A percentile compares a stretch with the other conserved stretches of the same genome.
Conservation (phyloP, 2,329 filamentous ascomycete species). For the Westerdykella aurantiaca region DNA sequence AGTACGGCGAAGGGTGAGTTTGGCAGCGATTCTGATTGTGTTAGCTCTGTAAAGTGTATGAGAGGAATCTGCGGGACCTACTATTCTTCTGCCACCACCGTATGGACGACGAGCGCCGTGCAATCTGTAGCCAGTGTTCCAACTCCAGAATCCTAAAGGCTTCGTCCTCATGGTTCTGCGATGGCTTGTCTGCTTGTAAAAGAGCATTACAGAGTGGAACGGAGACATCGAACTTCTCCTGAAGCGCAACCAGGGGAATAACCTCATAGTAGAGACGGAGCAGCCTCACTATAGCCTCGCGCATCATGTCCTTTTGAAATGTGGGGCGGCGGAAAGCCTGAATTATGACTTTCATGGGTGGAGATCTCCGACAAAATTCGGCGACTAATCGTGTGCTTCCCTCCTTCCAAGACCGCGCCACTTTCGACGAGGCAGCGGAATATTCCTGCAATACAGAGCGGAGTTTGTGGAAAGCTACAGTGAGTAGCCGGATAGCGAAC, state of each 20-base stretch:
- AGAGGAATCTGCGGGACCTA: conserved; percentile 15
- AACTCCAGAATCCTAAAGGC: conserved; percentile 66
- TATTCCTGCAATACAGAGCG: conserved; percentile 58
- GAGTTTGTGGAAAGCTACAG: conserved; percentile 74
- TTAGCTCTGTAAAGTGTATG: conserved; percentile 5
- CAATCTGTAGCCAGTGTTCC: conserved; percentile 74
- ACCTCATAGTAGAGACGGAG: conserved; percentile 80
- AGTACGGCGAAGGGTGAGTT: conserved; percentile 69
- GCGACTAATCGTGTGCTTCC: conserved; percentile 62
- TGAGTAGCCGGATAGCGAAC: conserved; percentile 75
- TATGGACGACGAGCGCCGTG: conserved; percentile 74
- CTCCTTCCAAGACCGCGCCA: conserved; percentile 60
- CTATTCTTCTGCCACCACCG: conserved; percentile 78
- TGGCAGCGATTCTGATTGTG: conserved; percentile 47
- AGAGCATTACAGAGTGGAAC: conserved; percentile 65
- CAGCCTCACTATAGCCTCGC: conserved; percentile 71
- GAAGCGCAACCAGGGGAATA: conserved; percentile 70
- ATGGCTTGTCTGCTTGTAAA: conserved; percentile 49
- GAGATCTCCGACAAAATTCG: conserved; percentile 72
- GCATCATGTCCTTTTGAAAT: conserved; percentile 62
- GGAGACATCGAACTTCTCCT: conserved; percentile 85
- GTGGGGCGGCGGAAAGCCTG: conserved; percentile 65
- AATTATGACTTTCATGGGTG: conserved; percentile 75
- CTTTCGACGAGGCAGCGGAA: conserved; percentile 38
- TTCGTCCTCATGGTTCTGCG: conserved; percentile 40